Evolutionary conservation across 352 stramenopile genomes (phyloP), one percentile per base, ranked within the genome.

Genomic region (Phytophthora aleatoria): DNA sequence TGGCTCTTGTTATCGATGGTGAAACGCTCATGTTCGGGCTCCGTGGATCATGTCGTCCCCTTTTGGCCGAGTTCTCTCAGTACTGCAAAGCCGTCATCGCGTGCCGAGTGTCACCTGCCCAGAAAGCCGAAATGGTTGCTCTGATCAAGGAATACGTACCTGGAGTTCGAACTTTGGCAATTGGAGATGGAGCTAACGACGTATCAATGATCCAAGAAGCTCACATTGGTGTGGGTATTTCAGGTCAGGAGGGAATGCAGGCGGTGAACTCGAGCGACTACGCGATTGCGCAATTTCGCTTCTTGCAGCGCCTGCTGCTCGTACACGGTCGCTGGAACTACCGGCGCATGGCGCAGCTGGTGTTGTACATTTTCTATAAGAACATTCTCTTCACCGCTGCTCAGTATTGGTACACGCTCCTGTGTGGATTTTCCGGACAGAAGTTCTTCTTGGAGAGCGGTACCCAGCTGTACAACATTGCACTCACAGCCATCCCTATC

Each of bases 311-410:
- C 3, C 69, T 98, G 15, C 66, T 98, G 16, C 70, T 98, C 26
- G 88, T 98, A 2, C 93, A 98, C 57, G 95, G 95, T 0, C 77
- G 92, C 2, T 96, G 87, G 81, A 97, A 96, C 70, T 98, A 98
- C 64, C 81, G 87, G 10, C 85, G 95, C 12, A 90, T 96, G 69
- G 79, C 91, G 1, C 88, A 96, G 44, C 70, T 98, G 15, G 83
- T 98, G 42, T 56, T 95, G 12, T 98, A 96, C 74, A 96, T 95
- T 41, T 97, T 98, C 54, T 98, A 97, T 81, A 98, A 98, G 72
- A 98, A 92, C 60, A 92, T 94, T 42, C 60, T 93, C 8, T 87
- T 91, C 50, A 91, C 83, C 0, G 75, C 77, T 0, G 71, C 81
- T 38, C 81, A 95, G 62, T 95, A 87, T 55, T 92, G 79, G 81